Conservation (phyloP, 176 grass and related monocot species). For the Otatea glauca region DNA sequence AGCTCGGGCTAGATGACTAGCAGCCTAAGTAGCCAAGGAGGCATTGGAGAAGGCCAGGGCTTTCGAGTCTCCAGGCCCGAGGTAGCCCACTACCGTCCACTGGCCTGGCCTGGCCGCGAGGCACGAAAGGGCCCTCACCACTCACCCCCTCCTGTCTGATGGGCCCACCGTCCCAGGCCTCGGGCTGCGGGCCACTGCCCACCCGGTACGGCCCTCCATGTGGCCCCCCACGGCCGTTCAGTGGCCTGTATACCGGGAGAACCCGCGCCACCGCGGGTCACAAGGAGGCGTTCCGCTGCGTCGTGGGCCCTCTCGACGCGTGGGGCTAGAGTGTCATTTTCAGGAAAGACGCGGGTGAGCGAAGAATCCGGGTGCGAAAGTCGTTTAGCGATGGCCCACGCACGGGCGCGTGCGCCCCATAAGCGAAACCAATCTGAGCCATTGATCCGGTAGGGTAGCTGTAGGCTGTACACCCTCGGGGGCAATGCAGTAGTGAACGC, state of each 20-base stretch:
- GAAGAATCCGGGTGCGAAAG: not conserved
- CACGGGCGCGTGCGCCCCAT: slow-evolving; percentile 42
- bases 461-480: slow-evolving; percentile 25
- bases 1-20: not conserved
- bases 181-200: slow-evolving; percentile 34
- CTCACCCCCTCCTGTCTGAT: not conserved
- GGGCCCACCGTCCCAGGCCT: slow-evolving; percentile 35
- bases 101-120: not conserved
- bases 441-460: slow-evolving; percentile 11
- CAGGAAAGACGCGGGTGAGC: not conserved
- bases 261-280: not conserved
- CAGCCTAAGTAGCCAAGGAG: not conserved
- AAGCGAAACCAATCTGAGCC: slow-evolving; percentile 10
- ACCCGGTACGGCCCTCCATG: not conserved
- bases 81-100: slow-evolving; percentile 33
- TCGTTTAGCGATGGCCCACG: slow-evolving; percentile 16
- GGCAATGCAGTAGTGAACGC: not conserved
- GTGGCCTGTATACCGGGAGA: not conserved
- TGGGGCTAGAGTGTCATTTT: not conserved
- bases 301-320: fast-evolving
- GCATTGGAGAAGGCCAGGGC: slow-evolving; percentile 24
- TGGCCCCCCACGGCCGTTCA: not conserved
- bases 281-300: not conserved
- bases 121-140: not conserved
- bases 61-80: slow-evolving; percentile 28